Evolutionary conservation across 257 asterid species (phyloP).

Genomic region (Solanum bulbocastanum): DNA sequence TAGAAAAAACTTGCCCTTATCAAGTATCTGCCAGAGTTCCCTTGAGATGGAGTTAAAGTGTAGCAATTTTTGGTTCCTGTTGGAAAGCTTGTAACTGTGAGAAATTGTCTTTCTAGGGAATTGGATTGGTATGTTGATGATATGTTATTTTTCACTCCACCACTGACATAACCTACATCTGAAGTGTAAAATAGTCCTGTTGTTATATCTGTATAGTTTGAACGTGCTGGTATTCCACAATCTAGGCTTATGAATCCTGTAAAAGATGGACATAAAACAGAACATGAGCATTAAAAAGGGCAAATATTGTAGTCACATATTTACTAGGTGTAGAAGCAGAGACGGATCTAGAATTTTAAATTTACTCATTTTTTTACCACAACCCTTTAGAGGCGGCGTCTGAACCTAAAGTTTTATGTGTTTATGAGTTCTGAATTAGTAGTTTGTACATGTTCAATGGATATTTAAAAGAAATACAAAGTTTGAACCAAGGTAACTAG

Average conservation of each 20-base stretch:
- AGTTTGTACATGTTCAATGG: background rate
- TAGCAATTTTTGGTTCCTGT: constrained; percentile 13
- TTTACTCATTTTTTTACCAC: background rate
- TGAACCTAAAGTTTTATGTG: background rate
- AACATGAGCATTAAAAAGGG: background rate
- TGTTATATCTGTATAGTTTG: background rate
- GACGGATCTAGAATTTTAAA: background rate
- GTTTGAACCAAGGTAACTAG: background rate
- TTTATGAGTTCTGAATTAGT: background rate
- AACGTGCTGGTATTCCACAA: constrained; percentile 7
- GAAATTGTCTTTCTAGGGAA: background rate
- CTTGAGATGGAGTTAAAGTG: constrained; percentile 7
- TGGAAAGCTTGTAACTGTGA: constrained; percentile 14
- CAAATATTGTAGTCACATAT: background rate
- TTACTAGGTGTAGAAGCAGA: background rate
- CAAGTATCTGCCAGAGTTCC: constrained; percentile 6
- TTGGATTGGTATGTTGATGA: background rate
- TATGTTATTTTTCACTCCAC: background rate
- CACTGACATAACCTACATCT: constrained; percentile 4
- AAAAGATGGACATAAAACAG: background rate
- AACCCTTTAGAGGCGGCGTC: background rate
- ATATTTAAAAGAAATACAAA: background rate
- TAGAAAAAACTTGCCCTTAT: constrained; percentile 9
- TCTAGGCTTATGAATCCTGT: constrained; percentile 22
- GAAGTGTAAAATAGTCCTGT: constrained; percentile 6